These are phyloP conservation scores for Trichoderma lentiforme DNA, from an alignment of 2,329 filamentous ascomycete species.

Conservation along the genomic window DNA sequence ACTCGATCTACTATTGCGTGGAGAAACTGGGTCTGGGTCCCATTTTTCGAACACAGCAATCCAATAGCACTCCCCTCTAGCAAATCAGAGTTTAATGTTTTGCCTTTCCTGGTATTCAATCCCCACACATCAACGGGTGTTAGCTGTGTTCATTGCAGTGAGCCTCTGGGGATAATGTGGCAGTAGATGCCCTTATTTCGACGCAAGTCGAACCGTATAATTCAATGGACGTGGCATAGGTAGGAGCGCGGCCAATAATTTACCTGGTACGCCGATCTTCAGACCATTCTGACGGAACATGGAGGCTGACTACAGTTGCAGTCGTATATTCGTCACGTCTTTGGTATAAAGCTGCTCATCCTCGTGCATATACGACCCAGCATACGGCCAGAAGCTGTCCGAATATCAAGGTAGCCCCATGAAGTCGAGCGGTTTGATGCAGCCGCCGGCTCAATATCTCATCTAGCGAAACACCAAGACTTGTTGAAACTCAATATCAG, in stretches of 20 bases:
- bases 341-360: background rate
- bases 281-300: background rate
- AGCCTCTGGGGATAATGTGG: background rate
- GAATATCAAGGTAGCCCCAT: background rate
- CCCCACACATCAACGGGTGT: no score
- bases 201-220: background rate
- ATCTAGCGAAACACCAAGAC: background rate
- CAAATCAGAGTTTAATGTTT: background rate
- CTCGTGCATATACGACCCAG: background rate
- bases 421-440: background rate
- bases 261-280: background rate
- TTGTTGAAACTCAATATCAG: background rate
- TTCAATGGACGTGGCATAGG: background rate
- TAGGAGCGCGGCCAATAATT: background rate
- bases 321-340: background rate
- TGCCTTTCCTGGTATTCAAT: background rate
- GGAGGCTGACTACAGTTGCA: background rate
- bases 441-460: background rate
- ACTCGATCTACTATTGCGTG: no score
- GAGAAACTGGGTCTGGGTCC: background rate
- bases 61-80: background rate
- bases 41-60: background rate
- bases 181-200: background rate
- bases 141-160: background rate
- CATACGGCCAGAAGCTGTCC: background rate